phyloP scores from a whole-genome alignment of 2,329 filamentous ascomycete species.

The Sphaerulina musiva region DNA sequence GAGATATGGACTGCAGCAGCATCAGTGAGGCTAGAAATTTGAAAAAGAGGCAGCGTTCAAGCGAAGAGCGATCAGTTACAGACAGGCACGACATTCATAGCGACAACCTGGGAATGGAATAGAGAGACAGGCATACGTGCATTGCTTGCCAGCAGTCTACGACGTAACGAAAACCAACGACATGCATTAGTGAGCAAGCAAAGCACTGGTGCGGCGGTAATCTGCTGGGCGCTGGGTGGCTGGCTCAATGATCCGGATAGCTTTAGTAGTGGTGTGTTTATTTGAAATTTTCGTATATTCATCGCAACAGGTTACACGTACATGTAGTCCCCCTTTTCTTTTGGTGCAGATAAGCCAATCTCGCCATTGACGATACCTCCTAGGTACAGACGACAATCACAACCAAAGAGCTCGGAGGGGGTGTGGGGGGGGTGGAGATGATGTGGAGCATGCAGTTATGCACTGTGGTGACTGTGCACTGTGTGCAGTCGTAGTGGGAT shows the following conservation, averaged over 20 bases:
- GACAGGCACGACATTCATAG: neutral
- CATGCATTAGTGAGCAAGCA: neutral
- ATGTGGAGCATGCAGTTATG: no score
- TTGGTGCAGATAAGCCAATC: no score
- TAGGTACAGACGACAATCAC: no score
- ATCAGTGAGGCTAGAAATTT: neutral
- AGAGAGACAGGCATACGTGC: constrained; percentile 8
- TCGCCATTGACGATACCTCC: no score
- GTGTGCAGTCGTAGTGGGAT: no score
- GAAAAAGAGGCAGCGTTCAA: constrained; percentile 9
- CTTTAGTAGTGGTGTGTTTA: neutral
- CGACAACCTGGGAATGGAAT: constrained; percentile 7
- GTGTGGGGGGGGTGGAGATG: no score
- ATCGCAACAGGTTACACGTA: no score
- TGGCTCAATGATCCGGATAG: neutral
- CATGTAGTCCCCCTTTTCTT: no score
- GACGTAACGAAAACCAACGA: constrained; percentile 9
- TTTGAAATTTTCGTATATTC: no score
- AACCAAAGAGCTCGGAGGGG: no score
- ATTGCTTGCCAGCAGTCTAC: constrained; percentile 6
- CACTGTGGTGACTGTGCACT: no score
- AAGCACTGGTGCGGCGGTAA: neutral
- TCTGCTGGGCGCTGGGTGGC: neutral
- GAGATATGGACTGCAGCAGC: neutral
- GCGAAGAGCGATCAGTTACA: constrained; percentile 1